Percentiles rank a stretch among this genome's conserved stretches.
Conservation (phyloP, 2,329 filamentous ascomycete genomes). For the Ceratocystis destructans region DNA sequence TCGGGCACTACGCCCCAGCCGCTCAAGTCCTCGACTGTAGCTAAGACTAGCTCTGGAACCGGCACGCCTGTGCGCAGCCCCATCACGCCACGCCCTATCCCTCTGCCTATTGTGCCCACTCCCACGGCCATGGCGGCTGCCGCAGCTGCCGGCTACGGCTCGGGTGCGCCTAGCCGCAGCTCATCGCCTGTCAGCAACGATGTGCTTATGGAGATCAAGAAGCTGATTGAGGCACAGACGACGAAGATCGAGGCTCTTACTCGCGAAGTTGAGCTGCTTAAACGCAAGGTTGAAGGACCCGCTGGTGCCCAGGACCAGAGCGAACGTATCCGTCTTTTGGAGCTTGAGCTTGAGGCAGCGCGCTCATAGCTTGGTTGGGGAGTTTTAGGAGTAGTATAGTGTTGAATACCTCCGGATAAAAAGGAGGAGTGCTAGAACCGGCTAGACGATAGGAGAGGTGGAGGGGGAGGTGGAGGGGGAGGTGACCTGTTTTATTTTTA, state of each 20-base stretch:
- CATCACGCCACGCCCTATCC: slow-evolving; percentile 24
- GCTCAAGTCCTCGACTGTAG: slow-evolving; percentile 18
- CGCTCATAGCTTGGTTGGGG: slow-evolving; percentile 34
- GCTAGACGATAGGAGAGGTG: background rate
- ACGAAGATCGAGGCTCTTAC: slow-evolving; percentile 59
- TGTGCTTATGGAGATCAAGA: slow-evolving; percentile 64
- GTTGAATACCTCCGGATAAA: background rate
- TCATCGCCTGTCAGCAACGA: slow-evolving; percentile 36
- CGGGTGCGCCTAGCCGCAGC: slow-evolving; percentile 14
- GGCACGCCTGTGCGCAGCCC: slow-evolving; percentile 24
- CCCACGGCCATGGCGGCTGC: slow-evolving; percentile 24
- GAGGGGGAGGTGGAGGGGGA: background rate
- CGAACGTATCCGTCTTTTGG: slow-evolving; percentile 52
- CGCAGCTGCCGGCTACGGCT: slow-evolving; percentile 20
- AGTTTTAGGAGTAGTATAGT: background rate
- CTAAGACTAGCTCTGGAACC: slow-evolving; percentile 21
- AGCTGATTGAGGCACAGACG: slow-evolving; percentile 63
- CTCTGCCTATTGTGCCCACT: slow-evolving; percentile 24
- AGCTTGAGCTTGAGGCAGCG: slow-evolving; percentile 52
- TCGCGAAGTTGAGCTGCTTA: slow-evolving; percentile 64
- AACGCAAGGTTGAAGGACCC: slow-evolving; percentile 52
- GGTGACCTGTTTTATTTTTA: background rate
- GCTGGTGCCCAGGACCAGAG: slow-evolving; percentile 45
- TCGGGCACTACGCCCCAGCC: slow-evolving; percentile 18
- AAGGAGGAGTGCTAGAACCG: background rate